Conservation (phyloP, 1,284 basidiomycete species). For the Microbotryomycetes sp. region DNA sequence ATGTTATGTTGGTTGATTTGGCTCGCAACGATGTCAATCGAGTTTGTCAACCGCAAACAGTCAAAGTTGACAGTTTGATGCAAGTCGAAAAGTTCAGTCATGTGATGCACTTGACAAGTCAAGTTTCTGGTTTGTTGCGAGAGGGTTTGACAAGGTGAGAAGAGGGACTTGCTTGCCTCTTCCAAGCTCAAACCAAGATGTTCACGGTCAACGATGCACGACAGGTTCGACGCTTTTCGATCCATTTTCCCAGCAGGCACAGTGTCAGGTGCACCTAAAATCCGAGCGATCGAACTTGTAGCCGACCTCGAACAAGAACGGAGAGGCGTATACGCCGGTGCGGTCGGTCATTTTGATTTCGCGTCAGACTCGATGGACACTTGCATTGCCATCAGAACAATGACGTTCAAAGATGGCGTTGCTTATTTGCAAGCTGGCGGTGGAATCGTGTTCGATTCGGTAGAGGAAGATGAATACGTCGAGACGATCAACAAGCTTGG, state of each 20-base stretch:
- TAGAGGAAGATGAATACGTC: slow-evolving; percentile 92
- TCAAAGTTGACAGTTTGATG: slow-evolving; percentile 95
- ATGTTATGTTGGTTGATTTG: slow-evolving; percentile 98
- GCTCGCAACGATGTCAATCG: slow-evolving; percentile 99
- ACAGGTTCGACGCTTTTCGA: slow-evolving; percentile 93
- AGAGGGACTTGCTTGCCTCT: not conserved
- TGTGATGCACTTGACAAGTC: slow-evolving; percentile 94
- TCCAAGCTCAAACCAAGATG: not conserved
- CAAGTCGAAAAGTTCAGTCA: slow-evolving; percentile 92
- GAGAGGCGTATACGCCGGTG: slow-evolving; percentile 93
- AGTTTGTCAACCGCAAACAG: slow-evolving; percentile 89
- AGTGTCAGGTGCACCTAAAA: slow-evolving; percentile 98
- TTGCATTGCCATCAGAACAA: slow-evolving; percentile 97
- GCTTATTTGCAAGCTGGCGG: slow-evolving; percentile 95
- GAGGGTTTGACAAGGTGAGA: slow-evolving; percentile 70
- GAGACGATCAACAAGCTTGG: slow-evolving; percentile 95
- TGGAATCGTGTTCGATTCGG: slow-evolving; percentile 94
- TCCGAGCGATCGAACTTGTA: slow-evolving; percentile 94
- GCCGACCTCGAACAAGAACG: slow-evolving; percentile 80
- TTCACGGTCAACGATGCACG: slow-evolving; percentile 2
- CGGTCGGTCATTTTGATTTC: slow-evolving; percentile 95
- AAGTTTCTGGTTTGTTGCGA: slow-evolving; percentile 82
- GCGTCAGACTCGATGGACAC: slow-evolving; percentile 93
- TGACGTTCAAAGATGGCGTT: slow-evolving; percentile 89
- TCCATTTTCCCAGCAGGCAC: slow-evolving; percentile 99